phyloP scores from a whole-genome alignment of 305 asterid species.

The Fraxinus angustifolia region DNA sequence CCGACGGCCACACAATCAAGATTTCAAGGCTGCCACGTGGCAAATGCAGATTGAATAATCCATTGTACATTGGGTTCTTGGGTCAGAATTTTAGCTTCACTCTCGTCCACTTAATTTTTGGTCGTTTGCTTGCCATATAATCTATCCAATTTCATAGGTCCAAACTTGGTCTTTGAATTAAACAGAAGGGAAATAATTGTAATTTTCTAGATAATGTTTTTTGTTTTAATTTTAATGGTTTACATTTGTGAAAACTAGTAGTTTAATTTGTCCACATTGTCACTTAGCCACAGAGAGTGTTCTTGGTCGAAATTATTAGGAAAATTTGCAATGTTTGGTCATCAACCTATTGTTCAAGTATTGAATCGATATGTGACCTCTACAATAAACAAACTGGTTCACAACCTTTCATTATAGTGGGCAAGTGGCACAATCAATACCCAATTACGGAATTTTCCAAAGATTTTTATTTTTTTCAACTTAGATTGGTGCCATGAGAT shows the following conservation, averaged over 20 bases:
- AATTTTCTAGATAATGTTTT: neutral
- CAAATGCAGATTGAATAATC: constrained; percentile 13
- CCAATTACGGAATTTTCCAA: neutral
- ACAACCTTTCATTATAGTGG: neutral
- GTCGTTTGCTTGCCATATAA: neutral
- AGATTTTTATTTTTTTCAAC: too few species aligned
- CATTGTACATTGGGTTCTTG: constrained; percentile 8
- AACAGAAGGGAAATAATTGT: neutral
- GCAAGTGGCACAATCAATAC: neutral
- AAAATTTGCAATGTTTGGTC: neutral
- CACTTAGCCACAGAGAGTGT: neutral
- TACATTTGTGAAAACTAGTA: constrained; percentile 12
- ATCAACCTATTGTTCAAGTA: neutral
- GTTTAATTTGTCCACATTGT: neutral
- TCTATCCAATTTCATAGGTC: neutral
- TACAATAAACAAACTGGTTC: neutral
- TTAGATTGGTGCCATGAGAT: neutral
- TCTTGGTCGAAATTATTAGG: neutral
- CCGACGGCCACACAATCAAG: constrained; percentile 35
- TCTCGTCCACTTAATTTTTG: constrained; percentile 22
- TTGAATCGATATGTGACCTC: neutral
- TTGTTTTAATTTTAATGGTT: constrained; percentile 11
- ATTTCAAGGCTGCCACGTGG: constrained; percentile 27
- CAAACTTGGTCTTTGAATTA: neutral
- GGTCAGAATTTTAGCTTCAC: constrained; percentile 9